phyloP scores from a whole-genome alignment of 352 stramenopile species.

The Phytophthora fragariae region DNA sequence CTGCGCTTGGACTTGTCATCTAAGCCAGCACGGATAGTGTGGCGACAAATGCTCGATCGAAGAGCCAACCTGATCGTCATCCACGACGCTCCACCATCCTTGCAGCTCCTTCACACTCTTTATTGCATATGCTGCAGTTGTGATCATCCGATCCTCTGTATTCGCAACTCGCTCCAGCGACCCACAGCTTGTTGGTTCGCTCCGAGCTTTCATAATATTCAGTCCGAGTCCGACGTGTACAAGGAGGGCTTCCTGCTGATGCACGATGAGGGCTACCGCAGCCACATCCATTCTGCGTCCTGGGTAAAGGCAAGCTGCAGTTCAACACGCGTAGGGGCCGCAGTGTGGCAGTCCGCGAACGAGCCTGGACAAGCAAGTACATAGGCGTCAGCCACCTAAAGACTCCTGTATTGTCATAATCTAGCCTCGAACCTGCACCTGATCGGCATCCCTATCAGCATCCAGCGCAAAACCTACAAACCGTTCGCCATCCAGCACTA shows the following conservation, averaged over 20 bases:
- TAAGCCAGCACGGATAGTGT: neutral
- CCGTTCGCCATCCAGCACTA: no score
- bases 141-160: neutral
- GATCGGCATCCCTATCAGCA: no score
- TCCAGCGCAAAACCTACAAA: no score
- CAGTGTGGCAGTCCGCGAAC: conserved; percentile 69
- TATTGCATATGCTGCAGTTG: neutral
- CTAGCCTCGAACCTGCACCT: no score
- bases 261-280: conserved; percentile 72
- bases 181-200: neutral
- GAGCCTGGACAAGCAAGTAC: no score
- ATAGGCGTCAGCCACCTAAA: no score
- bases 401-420: no score
- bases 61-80: neutral
- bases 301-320: conserved; percentile 77
- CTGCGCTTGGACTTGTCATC: neutral
- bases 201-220: neutral
- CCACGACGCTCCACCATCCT: neutral
- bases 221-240: conserved; percentile 44
- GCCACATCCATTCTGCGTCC: conserved; percentile 79
- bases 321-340: conserved; percentile 74
- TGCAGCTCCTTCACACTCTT: neutral
- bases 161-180: neutral
- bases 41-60: neutral
- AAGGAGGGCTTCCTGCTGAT: conserved; percentile 86